These are phyloP conservation scores for Parascedosporium putredinis DNA, from an alignment of 2,329 filamentous ascomycete species.

Conservation along the genomic window DNA sequence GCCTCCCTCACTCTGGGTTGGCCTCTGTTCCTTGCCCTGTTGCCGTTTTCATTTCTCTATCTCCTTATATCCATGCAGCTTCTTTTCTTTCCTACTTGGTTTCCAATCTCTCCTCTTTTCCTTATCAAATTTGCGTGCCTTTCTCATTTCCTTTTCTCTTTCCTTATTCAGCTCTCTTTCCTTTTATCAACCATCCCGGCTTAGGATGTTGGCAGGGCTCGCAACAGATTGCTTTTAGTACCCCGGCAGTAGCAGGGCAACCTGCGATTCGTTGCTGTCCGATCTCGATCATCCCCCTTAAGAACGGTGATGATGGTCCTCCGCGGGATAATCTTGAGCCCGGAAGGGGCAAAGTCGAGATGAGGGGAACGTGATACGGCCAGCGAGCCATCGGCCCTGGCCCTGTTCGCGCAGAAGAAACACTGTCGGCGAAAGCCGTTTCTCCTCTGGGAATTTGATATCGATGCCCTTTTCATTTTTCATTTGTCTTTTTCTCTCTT, in stretches of 20 bases:
- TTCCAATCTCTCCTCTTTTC: conserved; percentile 14
- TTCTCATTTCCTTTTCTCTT: conserved; percentile 27
- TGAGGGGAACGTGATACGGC: neutral
- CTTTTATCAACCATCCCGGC: conserved; percentile 27
- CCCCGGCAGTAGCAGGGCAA: conserved; percentile 1
- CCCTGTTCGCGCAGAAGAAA: no score
- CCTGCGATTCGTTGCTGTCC: neutral
- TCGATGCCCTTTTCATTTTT: conserved; percentile 16
- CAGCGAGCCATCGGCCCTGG: no score
- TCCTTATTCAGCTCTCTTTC: conserved; percentile 28
- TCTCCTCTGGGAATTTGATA: conserved; percentile 21
- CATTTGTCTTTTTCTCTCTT: conserved; percentile 24
- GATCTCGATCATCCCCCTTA: conserved; percentile 1
- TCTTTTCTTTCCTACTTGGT: no score
- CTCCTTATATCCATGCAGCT: conserved; percentile 8
- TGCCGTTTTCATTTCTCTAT: conserved; percentile 17
- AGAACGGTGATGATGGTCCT: neutral
- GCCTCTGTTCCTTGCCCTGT: no score
- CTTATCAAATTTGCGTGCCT: conserved; percentile 16
- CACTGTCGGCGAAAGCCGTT: conserved; percentile 10
- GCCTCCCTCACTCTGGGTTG: no score
- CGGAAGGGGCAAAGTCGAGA: neutral
- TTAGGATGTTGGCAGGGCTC: conserved; percentile 19
- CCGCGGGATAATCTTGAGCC: neutral
- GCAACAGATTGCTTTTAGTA: neutral